Evolutionary conservation across 1,139 yeast species (phyloP), one percentile per base, ranked within the genome.

Genomic region (Schwanniomyces etchellsii): DNA sequence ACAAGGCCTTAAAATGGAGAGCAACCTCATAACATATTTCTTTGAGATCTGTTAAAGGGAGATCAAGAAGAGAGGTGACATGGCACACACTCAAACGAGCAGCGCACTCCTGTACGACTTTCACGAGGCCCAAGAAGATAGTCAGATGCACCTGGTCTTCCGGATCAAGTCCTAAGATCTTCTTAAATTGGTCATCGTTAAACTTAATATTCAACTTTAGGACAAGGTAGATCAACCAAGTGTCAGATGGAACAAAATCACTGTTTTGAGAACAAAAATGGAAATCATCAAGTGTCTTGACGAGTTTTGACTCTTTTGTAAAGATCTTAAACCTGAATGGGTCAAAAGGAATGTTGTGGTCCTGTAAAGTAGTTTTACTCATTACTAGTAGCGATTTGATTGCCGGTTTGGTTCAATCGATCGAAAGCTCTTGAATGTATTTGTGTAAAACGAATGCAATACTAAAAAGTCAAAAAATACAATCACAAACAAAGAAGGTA

Each of bases 11-110:
- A 35, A 37, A 52, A 7, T 37, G 27, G n/a, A 38, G 38, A 2
- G 55, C 57, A 12, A 53, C 40, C 15, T 39, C 29, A 23, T 44
- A 51, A 28, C 51, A 45, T 1, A 46, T 32, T 9, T 40, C 38
- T 14, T 46, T 43, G 14, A 53, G 26, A 31, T 51, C 48, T 1
- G 55, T 48, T 21, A 53, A 28, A 2, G 58, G 57, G 31, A 43
- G 42, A 3, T 43, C 43, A 12, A 35, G 26, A 14, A 47, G 35
- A 20, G 31, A 28, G 4, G 26, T 16, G 6, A 36, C 28, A 5
- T 23, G 26, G 3, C 39, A 36, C n/a, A 26, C 16, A 2, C 25
- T 24, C 16, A 28, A 35, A 6, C 3, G 42, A 30, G 11, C 28
- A 29, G 16, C 28, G 28, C 3, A 47, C 35, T 9, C 36, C 29